These are phyloP conservation scores for Groenewaldozyma salmanticensis DNA, from an alignment of 805 yeast genomes.

Conservation along the genomic window DNA sequence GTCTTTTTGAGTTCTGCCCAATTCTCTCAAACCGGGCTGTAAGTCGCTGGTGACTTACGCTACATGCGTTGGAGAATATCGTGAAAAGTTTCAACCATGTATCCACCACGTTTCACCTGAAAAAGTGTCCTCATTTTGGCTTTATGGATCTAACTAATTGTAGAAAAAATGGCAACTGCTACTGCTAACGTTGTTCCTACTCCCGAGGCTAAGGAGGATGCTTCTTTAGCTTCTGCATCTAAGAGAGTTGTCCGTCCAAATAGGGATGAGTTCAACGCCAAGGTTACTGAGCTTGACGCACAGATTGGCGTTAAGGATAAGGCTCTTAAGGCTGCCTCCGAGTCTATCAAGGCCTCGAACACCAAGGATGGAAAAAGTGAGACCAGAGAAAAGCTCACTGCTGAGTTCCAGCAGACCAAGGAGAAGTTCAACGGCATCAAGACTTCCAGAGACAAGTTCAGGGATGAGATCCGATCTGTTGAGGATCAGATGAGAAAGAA, in stretches of 20 bases:
- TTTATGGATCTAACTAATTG: no score
- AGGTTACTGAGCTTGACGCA: conserved; percentile 21
- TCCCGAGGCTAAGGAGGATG: neutral
- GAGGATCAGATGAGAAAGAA: conserved; percentile 68
- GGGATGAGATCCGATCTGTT: conserved; percentile 58
- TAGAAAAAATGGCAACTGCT: conserved; percentile 3
- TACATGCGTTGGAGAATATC: no score
- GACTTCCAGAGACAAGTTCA: conserved; percentile 33
- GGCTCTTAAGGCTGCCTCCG: conserved; percentile 18
- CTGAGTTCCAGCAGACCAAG: conserved; percentile 37
- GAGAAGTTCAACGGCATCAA: conserved; percentile 37
- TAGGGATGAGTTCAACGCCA: conserved; percentile 21
- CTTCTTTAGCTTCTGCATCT: neutral
- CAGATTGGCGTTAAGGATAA: conserved; percentile 21
- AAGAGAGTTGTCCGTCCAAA: conserved; percentile 18
- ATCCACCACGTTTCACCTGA: no score
- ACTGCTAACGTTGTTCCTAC: neutral
- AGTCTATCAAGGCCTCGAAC: conserved; percentile 17
- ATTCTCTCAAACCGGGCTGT: no score
- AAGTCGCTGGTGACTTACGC: no score
- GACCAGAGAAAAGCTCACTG: conserved; percentile 45
- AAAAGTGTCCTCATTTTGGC: no score
- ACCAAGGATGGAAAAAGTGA: conserved; percentile 24
- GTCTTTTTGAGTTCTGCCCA: no score
- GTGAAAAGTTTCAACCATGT: no score